phyloP scores from a whole-genome alignment of 2,329 filamentous ascomycete genomes.

The Botrytis paeoniae region DNA sequence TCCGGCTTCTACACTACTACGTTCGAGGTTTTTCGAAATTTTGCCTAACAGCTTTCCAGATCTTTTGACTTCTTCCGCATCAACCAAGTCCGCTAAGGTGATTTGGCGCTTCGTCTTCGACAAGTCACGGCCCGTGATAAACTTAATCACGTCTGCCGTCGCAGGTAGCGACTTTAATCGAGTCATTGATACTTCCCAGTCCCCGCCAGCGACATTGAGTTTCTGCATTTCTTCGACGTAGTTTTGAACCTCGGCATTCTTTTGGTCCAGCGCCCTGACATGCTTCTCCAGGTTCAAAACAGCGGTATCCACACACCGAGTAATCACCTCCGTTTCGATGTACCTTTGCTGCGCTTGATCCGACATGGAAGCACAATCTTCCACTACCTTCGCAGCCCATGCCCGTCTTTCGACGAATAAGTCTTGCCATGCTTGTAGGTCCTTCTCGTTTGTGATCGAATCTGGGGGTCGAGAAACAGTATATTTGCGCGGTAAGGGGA shows the following conservation, averaged over 20 bases:
- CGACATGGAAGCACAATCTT: slow-evolving; percentile 66
- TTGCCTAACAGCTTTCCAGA: slow-evolving; percentile 64
- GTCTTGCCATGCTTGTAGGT: slow-evolving; percentile 82
- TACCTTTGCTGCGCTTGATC: slow-evolving; percentile 62
- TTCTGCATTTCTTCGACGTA: slow-evolving; percentile 67
- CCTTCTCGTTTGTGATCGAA: slow-evolving; percentile 73
- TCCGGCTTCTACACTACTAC: slow-evolving; percentile 59
- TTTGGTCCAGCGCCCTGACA: slow-evolving; percentile 67
- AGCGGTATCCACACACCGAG: slow-evolving; percentile 78
- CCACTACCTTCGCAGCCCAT: slow-evolving; percentile 72
- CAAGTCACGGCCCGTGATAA: slow-evolving; percentile 55
- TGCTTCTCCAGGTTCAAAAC: slow-evolving; percentile 80
- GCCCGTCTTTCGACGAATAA: slow-evolving; percentile 76
- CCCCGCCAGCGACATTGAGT: slow-evolving; percentile 63
- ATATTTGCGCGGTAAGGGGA: slow-evolving; percentile 53
- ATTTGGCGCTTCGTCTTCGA: slow-evolving; percentile 47
- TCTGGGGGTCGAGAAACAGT: slow-evolving; percentile 71
- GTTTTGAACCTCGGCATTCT: slow-evolving; percentile 65
- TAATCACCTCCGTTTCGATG: slow-evolving; percentile 70
- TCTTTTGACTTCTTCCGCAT: slow-evolving; percentile 67
- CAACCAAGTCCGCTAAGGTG: slow-evolving; percentile 73
- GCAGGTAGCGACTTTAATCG: slow-evolving; percentile 63
- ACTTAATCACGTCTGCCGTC: slow-evolving; percentile 61
- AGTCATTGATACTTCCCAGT: slow-evolving; percentile 67
- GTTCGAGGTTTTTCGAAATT: slow-evolving; percentile 57